Evolutionary conservation across 2,329 filamentous ascomycete genomes (phyloP), one percentile per base, ranked within the genome.

Genomic region (Verticillium dahliae): DNA sequence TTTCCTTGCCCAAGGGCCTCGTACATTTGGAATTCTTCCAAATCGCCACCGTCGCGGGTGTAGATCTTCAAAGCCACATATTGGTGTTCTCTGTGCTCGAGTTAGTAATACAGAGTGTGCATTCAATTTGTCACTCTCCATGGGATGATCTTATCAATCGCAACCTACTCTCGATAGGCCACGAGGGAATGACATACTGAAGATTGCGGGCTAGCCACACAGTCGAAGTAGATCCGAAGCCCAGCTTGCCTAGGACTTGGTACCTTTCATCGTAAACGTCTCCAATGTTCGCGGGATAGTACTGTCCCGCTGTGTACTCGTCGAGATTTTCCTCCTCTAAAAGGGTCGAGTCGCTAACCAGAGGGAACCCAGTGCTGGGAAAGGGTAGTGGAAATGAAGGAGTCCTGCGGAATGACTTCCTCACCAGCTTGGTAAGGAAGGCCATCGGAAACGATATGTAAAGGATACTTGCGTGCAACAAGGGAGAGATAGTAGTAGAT

Each of bases 11-110:
- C 68, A 1, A 81, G 75, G 33, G 70, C 71, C 64, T 73, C 72
- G 58, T 81, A 80, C 15, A 79, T 78, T 4, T 69, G 65, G 13
- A 79, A 65, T 65, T 81, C 78, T 14, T 76, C 45, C 3, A 72
- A 66, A 37, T 14, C 0, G 69, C 70, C 66, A 73, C 67, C 0
- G 67, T 65, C 56, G 62, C 7, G 0, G 68, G 62, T 61, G 35
- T 69, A 75, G 1, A 76, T 54, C 45, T 76, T 77, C 6, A 77
- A 61, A 0, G 72, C 68, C 1, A 76, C 72, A 62, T 76, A 70
- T 0, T 67, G 66, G 41, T 67, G 66, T 10, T 63, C 27, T 3
- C 69, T 73, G 22, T 9, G 39, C 14, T 6, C 3, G 13, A 15
- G 39, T 4, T n/a, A 15, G 39, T 13, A 14, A 4, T 13, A n/a